A percentile compares a stretch with the other conserved stretches of the same genome.
These are phyloP conservation scores for Erodium chrysanthum DNA, from an alignment of 441 rosid species.

Conservation along the genomic window DNA sequence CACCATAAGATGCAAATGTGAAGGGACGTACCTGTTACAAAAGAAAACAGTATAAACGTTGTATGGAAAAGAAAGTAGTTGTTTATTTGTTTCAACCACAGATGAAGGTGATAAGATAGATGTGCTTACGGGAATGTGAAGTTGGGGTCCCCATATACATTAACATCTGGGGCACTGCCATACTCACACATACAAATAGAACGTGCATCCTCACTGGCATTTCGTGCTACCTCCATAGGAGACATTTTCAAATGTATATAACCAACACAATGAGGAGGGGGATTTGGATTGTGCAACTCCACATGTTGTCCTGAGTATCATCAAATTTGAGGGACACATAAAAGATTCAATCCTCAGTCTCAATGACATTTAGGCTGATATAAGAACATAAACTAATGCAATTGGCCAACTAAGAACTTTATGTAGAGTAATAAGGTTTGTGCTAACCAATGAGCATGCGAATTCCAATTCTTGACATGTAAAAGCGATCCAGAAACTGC, in stretches of 20 bases:
- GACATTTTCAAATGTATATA: constrained; percentile 89
- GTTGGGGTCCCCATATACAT: constrained; percentile 71
- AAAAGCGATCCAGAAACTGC: constrained; percentile 86
- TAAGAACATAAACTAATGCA: not conserved
- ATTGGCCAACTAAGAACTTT: not conserved
- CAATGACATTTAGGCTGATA: constrained; percentile 3
- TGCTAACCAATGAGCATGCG: constrained; percentile 89
- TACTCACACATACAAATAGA: constrained; percentile 70
- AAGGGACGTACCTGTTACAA: constrained; percentile 61
- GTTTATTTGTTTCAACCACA: constrained; percentile 8
- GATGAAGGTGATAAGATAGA: not conserved
- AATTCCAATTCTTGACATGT: constrained; percentile 92
- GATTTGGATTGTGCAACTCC: constrained; percentile 87
- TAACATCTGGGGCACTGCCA: constrained; percentile 71
- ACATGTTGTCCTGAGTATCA: constrained; percentile 85
- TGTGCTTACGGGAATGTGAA: constrained; percentile 79
- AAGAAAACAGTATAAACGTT: constrained; percentile 15
- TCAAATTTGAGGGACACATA: constrained; percentile 15
- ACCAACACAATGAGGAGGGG: constrained; percentile 71
- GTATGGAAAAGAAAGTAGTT: not conserved
- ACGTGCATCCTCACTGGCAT: constrained; percentile 87
- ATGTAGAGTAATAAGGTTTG: not conserved
- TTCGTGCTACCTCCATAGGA: constrained; percentile 72
- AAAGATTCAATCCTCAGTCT: constrained; percentile 13
- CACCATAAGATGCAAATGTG: constrained; percentile 89